Base-by-base conservation (phyloP, 345 rosid species). In the Excoecaria cochinchinensis region DNA sequence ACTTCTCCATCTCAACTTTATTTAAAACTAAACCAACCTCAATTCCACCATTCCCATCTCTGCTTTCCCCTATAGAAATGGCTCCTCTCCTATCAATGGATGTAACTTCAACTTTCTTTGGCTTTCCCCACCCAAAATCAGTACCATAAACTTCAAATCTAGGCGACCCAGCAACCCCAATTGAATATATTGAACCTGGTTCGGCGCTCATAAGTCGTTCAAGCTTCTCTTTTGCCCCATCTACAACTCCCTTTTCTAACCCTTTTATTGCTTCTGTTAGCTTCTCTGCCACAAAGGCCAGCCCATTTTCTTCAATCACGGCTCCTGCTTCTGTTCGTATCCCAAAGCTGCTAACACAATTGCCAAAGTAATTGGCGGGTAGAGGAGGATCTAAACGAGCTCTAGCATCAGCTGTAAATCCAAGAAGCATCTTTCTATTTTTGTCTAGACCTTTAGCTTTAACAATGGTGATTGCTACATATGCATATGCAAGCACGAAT, bases 41-140 rank as follows among this genome's bases (percentile, higher is more conserved):
- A 0, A 85, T 71, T 8, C 88, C 86, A 73, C 79, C 82, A 0
- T 17, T 65, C 50, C 55, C 77, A 16, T 84, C 78, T 67, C 82
- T 55, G 42, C 72, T 84, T 77, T 79, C 87, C 0, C 83, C 71
- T 78, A 82, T 42, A 9, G 82, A 80, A 13, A 82, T 57, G 2
- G 69, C 3, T 4, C 31, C 48, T n/a, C 25, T 19, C 21, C 52
- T 42, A n/a, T 65, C 69, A 7, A 65, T 65, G 11, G 69, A 65
- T 12, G 69, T 65, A 16, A 65, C 15, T 21, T 65, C 69, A 9
- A 65, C 69, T 6, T 65, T 65, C 21, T 42, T 65, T 0, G 69
- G 69, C 47, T 15, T 65, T 44, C 31, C 69, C 69, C 52, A 65
- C 31, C 69, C 69, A 11, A 65, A 65, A 65, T 65, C 69, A 8